Evolutionary conservation across 2,329 filamentous ascomycete species (phyloP).

Genomic region (Thelonectria rubi): DNA sequence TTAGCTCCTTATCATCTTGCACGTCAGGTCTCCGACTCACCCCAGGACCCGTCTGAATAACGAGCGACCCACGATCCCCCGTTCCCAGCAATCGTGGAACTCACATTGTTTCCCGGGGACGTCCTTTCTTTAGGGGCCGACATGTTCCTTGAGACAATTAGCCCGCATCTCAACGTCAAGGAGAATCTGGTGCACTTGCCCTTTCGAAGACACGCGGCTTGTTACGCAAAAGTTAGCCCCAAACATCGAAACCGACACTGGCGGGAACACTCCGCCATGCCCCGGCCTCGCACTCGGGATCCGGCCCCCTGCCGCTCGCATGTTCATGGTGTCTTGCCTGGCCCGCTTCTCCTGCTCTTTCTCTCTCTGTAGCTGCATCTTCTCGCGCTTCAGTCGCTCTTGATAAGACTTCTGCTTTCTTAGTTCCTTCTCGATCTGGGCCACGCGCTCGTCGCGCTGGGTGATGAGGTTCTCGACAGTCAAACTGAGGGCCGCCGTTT

Average conservation of each 20-base stretch:
- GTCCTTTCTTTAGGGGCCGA: neutral
- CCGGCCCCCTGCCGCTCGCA: neutral
- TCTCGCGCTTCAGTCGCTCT: neutral
- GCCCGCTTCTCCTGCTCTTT: neutral
- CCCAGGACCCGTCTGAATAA: constrained; percentile 7
- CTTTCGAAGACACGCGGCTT: neutral
- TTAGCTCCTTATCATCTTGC: neutral
- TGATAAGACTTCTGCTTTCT: neutral
- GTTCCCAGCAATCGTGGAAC: neutral
- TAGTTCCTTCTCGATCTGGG: constrained; percentile 12
- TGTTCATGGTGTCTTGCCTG: neutral
- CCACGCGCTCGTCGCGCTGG: constrained; percentile 12
- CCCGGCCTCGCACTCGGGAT: neutral
- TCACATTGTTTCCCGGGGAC: neutral
- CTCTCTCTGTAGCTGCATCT: neutral
- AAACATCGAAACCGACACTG: constrained; percentile 5
- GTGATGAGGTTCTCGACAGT: constrained; percentile 21
- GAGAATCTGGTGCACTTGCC: neutral
- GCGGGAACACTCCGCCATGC: neutral
- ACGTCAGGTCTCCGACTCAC: neutral
- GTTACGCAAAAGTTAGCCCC: neutral
- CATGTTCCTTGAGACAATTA: neutral
- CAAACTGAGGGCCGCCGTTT: neutral
- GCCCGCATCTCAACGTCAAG: neutral
- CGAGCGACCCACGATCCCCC: constrained; percentile 8